phyloP scores from a whole-genome alignment of 164 flowering plant genomes.

The Nymphaea colorata region DNA sequence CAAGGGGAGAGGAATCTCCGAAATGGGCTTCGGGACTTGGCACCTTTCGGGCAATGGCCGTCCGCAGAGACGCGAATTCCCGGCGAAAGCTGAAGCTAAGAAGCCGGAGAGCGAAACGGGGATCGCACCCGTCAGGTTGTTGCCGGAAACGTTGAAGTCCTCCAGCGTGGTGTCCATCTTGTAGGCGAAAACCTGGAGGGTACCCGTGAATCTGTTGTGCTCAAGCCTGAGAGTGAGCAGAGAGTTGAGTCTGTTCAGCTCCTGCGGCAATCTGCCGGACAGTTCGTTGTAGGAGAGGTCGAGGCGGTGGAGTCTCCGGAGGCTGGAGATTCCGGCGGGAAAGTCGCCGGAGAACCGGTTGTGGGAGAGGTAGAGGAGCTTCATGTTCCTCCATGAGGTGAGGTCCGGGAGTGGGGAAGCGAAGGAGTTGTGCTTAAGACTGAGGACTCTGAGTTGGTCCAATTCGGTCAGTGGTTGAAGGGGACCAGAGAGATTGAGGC shows the following conservation, averaged over 20 bases:
- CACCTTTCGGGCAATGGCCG: conserved; percentile 20
- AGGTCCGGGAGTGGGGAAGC: conserved; percentile 9
- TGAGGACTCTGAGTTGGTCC: conserved; percentile 26
- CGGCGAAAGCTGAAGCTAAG: conserved; percentile 19
- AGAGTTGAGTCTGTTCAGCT: conserved; percentile 14
- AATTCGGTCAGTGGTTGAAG: conserved; percentile 17
- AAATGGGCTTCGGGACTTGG: conserved; percentile 11
- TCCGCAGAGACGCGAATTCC: conserved; percentile 39
- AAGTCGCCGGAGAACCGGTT: conserved; percentile 27
- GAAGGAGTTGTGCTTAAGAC: conserved; percentile 27
- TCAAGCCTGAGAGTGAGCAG: conserved; percentile 38
- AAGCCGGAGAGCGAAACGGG: conserved; percentile 19
- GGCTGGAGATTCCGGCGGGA: conserved; percentile 24
- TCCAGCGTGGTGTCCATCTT: conserved; percentile 4
- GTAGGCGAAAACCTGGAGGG: not conserved
- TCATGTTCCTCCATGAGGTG: conserved; percentile 28
- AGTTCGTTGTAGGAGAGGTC: conserved; percentile 31
- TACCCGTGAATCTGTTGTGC: conserved; percentile 26
- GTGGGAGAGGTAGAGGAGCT: conserved; percentile 37
- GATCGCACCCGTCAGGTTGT: conserved; percentile 27
- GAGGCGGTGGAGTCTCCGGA: conserved; percentile 29
- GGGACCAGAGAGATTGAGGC: conserved; percentile 27
- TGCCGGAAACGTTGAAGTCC: conserved; percentile 37
- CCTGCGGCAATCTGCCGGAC: conserved; percentile 25
- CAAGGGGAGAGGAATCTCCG: conserved; percentile 6